Base-by-base conservation (phyloP, 345 rosid species). In the Crucihimalaya himalaica region DNA sequence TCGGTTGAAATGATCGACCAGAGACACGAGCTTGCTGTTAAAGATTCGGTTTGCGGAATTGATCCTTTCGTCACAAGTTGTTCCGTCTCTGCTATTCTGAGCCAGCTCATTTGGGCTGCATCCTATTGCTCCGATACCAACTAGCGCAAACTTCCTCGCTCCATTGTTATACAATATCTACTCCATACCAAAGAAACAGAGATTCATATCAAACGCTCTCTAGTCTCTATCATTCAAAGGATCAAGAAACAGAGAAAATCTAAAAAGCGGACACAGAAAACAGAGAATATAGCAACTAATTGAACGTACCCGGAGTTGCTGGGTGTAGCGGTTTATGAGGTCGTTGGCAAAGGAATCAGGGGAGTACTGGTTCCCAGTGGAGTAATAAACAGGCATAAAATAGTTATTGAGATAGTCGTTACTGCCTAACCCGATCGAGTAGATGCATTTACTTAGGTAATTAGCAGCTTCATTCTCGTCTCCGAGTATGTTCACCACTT, bases 361-460 rank as follows among this genome's bases (percentile, higher is more conserved):
- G 0, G 85, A 83, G 74, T 79, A 94, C 11, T 74, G 93, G 52
- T 70, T 80, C 21, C 84, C 32, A 8, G 84, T 75, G 8, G 88
- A 73, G 85, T 94, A 94, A 39, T 61, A 70, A 7, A 66, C 74
- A 10, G 98, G 96, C 93, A 86, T 86, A 79, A 91, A 93, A 70
- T 93, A 93, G 81, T 94, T 94, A 68, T 91, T 94, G 37, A 94
- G 92, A 73, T 94, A 94, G 62, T 94, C 98, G 74, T 94, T 94
- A 84, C 96, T 94, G 4, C 98, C 98, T 43, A 94, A 78, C 0
- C 90, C 95, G 15, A 91, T 82, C 0, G 94, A 78, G 80, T 78
- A 87, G 34, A 94, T 88, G 77, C 96, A 91, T 71, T 81, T 81
- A 70, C 91, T 86, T 21, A 94, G 74, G 70, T 89, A 76, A 72